These are phyloP conservation scores for Cymbopogon flexuosus DNA, from an alignment of 202 grass and related monocot genomes.

Conservation along the genomic window DNA sequence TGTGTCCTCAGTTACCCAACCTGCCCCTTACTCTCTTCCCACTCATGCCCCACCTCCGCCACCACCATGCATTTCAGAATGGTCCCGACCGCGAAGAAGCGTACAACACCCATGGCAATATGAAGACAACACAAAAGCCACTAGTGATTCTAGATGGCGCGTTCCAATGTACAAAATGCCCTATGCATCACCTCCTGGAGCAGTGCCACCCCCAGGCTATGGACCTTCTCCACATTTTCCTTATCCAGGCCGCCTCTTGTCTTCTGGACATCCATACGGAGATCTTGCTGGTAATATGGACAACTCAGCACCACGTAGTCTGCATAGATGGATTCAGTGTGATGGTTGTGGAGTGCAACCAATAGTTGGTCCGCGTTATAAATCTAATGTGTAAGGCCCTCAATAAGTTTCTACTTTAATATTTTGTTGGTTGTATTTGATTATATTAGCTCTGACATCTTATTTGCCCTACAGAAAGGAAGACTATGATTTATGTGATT, in stretches of 20 bases:
- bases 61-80: conserved; percentile 4
- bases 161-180: conserved; percentile 32
- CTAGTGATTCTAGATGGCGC: conserved; percentile 23
- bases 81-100: conserved; percentile 1
- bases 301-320: conserved; percentile 5
- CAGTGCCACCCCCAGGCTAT: conserved; percentile 27
- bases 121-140: conserved; percentile 29
- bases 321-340: conserved; percentile 64
- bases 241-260: conserved; percentile 40
- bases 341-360: conserved; percentile 85
- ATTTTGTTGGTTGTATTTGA: neutral
- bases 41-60: conserved; percentile 13
- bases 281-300: conserved; percentile 31
- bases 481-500: conserved; percentile 65
- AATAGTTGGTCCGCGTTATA: conserved; percentile 76
- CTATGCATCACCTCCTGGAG: neutral
- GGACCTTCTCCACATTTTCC: conserved; percentile 35
- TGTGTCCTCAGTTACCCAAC: neutral
- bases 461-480: conserved; percentile 55
- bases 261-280: conserved; percentile 35
- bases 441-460: neutral
- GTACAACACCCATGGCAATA: neutral
- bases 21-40: neutral
- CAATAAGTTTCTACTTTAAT: conserved; percentile 9
- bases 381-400: conserved; percentile 76